Conservation (phyloP, 768 basidiomycete species). For the Lentinula raphanica region DNA sequence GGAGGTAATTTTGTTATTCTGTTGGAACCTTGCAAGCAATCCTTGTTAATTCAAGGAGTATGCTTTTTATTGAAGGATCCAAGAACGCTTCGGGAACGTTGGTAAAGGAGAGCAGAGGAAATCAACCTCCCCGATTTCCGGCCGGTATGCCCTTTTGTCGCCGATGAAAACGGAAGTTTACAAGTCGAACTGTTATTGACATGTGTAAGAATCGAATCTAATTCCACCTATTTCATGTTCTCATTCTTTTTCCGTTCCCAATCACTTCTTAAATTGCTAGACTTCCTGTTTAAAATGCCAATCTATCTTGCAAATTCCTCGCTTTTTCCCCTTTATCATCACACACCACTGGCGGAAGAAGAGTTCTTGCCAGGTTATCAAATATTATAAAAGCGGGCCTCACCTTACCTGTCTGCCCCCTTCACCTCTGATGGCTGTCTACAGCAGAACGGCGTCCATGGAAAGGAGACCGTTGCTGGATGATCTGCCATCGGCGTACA, state of each 20-base stretch:
- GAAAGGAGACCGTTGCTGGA: conserved; percentile 58
- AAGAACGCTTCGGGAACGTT: background rate
- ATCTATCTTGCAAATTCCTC: background rate
- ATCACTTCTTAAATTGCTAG: background rate
- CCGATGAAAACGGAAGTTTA: conserved; percentile 46
- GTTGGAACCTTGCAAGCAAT: too few species aligned
- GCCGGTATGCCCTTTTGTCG: conserved; percentile 5
- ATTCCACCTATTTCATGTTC: conserved; percentile 4
- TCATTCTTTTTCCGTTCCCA: background rate
- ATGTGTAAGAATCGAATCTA: conserved; percentile 10
- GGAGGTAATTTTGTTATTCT: background rate
- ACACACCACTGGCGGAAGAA: background rate
- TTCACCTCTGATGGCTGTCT: conserved; percentile 35
- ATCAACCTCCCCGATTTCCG: background rate
- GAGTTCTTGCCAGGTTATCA: conserved; percentile 1
- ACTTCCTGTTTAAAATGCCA: background rate
- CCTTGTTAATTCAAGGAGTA: too few species aligned
- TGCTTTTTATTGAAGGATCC: background rate
- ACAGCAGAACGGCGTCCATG: conserved; percentile 39
- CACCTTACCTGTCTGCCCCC: conserved; percentile 20
- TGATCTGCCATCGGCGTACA: conserved; percentile 43
- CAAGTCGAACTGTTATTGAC: conserved; percentile 15
- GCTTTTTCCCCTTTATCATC: conserved; percentile 6
- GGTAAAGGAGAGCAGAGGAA: background rate
- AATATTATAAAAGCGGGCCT: conserved; percentile 21